Evolutionary conservation across 2,329 filamentous ascomycete species (phyloP), one percentile per base, ranked within the genome.

Genomic region (Alternaria brassicicola): DNA sequence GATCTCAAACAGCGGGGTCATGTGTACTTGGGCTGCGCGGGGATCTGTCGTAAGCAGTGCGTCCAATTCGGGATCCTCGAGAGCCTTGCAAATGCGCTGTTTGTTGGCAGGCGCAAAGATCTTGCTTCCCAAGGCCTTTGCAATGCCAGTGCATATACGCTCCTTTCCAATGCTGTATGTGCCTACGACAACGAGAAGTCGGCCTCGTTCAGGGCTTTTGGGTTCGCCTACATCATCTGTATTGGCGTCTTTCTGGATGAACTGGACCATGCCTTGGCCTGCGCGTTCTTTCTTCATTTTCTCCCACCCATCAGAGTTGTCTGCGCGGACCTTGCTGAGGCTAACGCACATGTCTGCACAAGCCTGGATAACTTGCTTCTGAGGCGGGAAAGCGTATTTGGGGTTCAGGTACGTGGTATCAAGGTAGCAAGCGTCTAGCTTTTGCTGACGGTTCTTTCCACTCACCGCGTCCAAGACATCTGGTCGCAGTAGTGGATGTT

Each of bases 101-200:
- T 99, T 99, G 52, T 85, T 83, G 0, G 92, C 82, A 1, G 92
- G 87, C 0, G 94, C 94, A 72, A 90, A 99, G 62, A 99, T 98
- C 73, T 96, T 97, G 66, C 89, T 91, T 36, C 88, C 83, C 2
- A 99, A 83, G 0, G 93, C 93, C 68, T 89, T 87, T 4, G 95
- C 95, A 63, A 99, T 96, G 41, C 92, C 93, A 30, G 97, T 83
- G 74, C 94, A 98, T 65, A 99, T 93, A 38, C 93, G 89, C 77
- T 99, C 95, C 79, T 99, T 99, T 72, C 95, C 95, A 70, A 99
- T 99, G 68, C 91, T 96, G 79, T 99, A 99, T 0, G 95, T 99
- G 42, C 95, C 95, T 60, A 97, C 96, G 6, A 99, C 87, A 5
- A 99, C 91, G 0, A 99, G 85, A 2, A 99, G 84, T 4, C 92